Conservation (phyloP, 768 basidiomycete species). For the Strobilomyces echinocephalus region DNA sequence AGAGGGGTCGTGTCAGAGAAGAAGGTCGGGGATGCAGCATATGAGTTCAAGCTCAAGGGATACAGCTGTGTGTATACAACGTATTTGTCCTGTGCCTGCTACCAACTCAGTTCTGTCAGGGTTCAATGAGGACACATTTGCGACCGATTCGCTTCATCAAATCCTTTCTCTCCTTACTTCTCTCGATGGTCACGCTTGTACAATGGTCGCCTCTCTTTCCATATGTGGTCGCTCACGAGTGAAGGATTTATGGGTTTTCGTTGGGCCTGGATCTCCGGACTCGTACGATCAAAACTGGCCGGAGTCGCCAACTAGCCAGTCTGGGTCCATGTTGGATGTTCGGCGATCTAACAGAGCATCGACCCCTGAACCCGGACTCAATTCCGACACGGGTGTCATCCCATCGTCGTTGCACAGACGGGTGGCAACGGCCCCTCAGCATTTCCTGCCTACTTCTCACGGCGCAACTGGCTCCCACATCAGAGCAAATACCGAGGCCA, state of each 20-base stretch:
- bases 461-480: conserved; percentile 20
- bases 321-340: conserved; percentile 34
- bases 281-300: conserved; percentile 30
- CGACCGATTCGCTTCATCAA: conserved; percentile 66
- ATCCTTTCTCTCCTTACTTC: conserved; percentile 64
- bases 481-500: conserved; percentile 34
- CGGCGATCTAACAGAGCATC: conserved; percentile 32
- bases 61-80: conserved; percentile 58
- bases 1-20: conserved; percentile 75
- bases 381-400: conserved; percentile 20
- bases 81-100: conserved; percentile 10
- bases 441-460: conserved; percentile 14
- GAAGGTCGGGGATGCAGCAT: conserved; percentile 66
- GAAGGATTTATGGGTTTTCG: conserved; percentile 78
- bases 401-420: conserved; percentile 30
- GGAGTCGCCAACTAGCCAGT: conserved; percentile 33
- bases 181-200: conserved; percentile 64
- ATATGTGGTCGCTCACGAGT: conserved; percentile 65
- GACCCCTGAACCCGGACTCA: conserved; percentile 28
- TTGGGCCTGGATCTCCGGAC: conserved; percentile 43
- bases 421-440: conserved; percentile 29
- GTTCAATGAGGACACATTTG: conserved; percentile 76
- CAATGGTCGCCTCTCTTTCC: conserved; percentile 65
- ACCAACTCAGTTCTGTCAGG: conserved; percentile 39
- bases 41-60: conserved; percentile 78